Conservation (phyloP, 2,329 filamentous ascomycete genomes). For the Chaetomium sp. region DNA sequence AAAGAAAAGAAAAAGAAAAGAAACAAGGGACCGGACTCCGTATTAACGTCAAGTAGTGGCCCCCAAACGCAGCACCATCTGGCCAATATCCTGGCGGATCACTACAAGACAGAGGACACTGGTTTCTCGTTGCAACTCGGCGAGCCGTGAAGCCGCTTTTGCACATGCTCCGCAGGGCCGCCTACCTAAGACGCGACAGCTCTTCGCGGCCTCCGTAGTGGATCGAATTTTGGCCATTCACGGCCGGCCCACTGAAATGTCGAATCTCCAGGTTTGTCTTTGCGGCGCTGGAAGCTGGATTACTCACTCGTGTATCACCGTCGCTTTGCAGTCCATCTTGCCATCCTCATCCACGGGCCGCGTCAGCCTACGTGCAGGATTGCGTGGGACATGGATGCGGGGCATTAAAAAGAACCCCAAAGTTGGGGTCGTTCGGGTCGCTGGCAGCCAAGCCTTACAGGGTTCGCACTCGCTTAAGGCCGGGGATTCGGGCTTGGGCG, state of each 20-base stretch:
- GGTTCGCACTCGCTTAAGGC: constrained; percentile 11
- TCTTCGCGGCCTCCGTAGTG: constrained; percentile 11
- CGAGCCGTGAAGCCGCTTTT: constrained; percentile 12
- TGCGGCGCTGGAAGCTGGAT: not conserved
- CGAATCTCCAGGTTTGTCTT: not conserved
- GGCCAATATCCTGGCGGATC: constrained; percentile 67
- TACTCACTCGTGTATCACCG: constrained; percentile 2
- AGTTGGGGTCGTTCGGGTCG: constrained; percentile 7
- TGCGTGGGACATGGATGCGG: constrained; percentile 17
- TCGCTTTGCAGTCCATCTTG: too few species aligned
- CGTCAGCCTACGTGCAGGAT: constrained; percentile 19
- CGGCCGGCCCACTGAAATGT: not conserved
- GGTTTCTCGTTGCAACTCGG: constrained; percentile 45
- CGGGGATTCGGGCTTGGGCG: not conserved
- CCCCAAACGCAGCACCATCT: constrained; percentile 64
- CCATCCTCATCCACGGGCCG: constrained; percentile 16
- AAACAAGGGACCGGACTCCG: too few species aligned
- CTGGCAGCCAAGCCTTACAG: constrained; percentile 17
- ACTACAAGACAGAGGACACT: constrained; percentile 68
- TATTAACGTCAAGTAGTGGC: constrained; percentile 38
- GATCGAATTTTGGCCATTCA: constrained; percentile 9
- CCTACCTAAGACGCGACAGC: constrained; percentile 16
- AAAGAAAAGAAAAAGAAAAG: too few species aligned
- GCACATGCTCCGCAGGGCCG: not conserved
- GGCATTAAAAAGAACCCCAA: constrained; percentile 5